Conservation (phyloP, 192 early-diverging fungal species). For the Rhizoclosmatium sp. region DNA sequence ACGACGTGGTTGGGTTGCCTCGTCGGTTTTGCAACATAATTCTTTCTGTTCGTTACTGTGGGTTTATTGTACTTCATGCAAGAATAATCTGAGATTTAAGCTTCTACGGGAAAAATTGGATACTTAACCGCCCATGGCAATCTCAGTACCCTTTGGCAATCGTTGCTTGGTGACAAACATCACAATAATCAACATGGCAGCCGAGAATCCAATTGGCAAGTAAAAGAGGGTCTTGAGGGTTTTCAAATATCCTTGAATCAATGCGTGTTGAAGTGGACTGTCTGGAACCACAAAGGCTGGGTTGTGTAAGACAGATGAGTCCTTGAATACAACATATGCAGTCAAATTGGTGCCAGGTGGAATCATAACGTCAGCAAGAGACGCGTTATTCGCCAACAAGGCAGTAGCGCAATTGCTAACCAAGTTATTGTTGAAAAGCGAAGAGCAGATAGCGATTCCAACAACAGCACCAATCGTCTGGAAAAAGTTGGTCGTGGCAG, state of each 20-base stretch:
- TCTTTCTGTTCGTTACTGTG: not conserved
- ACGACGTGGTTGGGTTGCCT: not conserved
- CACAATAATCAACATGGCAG: slow-evolving; percentile 26
- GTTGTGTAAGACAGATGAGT: slow-evolving; percentile 25
- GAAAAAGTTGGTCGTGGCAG: slow-evolving; percentile 56
- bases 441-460: slow-evolving; percentile 65
- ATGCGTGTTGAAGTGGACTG: slow-evolving; percentile 10
- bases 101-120: not conserved
- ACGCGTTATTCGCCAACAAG: not conserved
- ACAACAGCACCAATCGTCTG: slow-evolving; percentile 67
- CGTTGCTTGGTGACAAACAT: slow-evolving; percentile 46
- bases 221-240: slow-evolving; percentile 40
- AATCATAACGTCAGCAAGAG: not conserved
- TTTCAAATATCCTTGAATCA: slow-evolving; percentile 41
- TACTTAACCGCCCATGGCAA: slow-evolving; percentile 33
- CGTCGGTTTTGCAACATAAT: not conserved
- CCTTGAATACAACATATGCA: not conserved
- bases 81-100: too few relatives aligned
- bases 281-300: not conserved
- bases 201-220: slow-evolving; percentile 38
- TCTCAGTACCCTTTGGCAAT: slow-evolving; percentile 38
- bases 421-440: slow-evolving; percentile 70
- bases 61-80: too few relatives aligned
- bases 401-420: not conserved
- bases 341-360: not conserved